These are phyloP conservation scores for Phylloporus sp. DNA, from an alignment of 768 basidiomycete genomes.

Conservation along the genomic window DNA sequence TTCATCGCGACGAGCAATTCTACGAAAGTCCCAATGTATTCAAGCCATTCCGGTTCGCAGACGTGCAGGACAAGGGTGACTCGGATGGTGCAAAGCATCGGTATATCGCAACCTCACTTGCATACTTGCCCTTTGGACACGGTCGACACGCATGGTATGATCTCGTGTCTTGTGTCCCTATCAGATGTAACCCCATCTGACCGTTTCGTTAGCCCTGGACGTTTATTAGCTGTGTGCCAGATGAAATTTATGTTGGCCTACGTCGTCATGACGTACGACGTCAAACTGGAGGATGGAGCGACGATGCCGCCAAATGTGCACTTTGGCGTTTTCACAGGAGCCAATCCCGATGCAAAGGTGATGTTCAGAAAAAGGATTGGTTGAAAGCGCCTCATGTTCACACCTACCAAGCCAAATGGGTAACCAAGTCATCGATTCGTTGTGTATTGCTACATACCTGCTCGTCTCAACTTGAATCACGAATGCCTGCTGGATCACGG, in stretches of 20 bases:
- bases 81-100: constrained; percentile 32
- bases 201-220: constrained; percentile 14
- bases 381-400: too few relatives aligned
- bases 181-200: too few relatives aligned
- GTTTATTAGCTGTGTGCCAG: constrained; percentile 41
- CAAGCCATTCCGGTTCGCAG: constrained; percentile 46
- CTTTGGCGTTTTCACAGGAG: background rate
- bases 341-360: constrained; percentile 5
- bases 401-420: too few relatives aligned
- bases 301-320: background rate
- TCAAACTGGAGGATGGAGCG: constrained; percentile 10
- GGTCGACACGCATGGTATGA: constrained; percentile 28
- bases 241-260: constrained; percentile 46
- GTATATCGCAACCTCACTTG: constrained; percentile 30
- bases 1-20: constrained; percentile 15
- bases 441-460: too few relatives aligned
- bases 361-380: constrained; percentile 12
- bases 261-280: constrained; percentile 31
- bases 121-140: constrained; percentile 36
- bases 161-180: constrained; percentile 7
- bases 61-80: constrained; percentile 28
- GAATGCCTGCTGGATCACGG: too few relatives aligned
- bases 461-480: too few relatives aligned
- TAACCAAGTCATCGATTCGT: too few relatives aligned
- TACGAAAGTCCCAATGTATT: constrained; percentile 37